phyloP scores from a whole-genome alignment of 306 rosid genomes.

The Malus fusca region DNA sequence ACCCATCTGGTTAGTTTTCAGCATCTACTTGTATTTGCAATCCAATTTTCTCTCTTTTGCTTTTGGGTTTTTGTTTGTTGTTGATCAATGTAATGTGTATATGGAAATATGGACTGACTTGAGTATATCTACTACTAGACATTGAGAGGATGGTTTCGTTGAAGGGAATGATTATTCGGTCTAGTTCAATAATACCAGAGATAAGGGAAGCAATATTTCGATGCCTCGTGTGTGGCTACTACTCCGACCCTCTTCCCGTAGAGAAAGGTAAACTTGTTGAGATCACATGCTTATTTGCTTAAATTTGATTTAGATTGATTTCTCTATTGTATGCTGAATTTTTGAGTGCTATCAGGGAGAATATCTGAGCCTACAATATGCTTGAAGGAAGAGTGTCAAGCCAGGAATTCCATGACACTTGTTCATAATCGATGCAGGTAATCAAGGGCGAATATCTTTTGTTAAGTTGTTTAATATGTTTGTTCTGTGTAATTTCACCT shows the following conservation, averaged over 20 bases:
- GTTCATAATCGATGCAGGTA: constrained; percentile 97
- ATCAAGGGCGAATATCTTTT: not conserved
- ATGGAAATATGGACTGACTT: constrained; percentile 11
- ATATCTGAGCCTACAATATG: constrained; percentile 68
- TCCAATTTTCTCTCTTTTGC: not conserved
- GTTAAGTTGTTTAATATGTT: not conserved
- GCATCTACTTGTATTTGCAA: not conserved
- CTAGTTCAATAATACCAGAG: constrained; percentile 87
- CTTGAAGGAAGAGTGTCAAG: constrained; percentile 86
- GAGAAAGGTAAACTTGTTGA: constrained; percentile 59
- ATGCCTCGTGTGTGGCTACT: constrained; percentile 88
- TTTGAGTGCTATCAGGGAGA: constrained; percentile 40
- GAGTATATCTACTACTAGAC: constrained; percentile 28
- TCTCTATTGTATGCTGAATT: not conserved
- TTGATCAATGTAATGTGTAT: not conserved
- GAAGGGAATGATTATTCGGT: constrained; percentile 89
- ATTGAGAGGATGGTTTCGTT: constrained; percentile 92
- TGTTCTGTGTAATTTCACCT: not conserved
- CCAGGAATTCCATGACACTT: constrained; percentile 82
- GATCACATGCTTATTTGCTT: not conserved
- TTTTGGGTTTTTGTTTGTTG: not conserved
- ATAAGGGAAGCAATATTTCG: constrained; percentile 93
- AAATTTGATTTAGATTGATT: not conserved
- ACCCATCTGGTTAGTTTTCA: constrained; percentile 71
- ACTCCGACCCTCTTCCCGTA: constrained; percentile 65